These are phyloP conservation scores for Hypoxylon fuscum DNA, from an alignment of 495 filamentous ascomycete species.

Conservation along the genomic window DNA sequence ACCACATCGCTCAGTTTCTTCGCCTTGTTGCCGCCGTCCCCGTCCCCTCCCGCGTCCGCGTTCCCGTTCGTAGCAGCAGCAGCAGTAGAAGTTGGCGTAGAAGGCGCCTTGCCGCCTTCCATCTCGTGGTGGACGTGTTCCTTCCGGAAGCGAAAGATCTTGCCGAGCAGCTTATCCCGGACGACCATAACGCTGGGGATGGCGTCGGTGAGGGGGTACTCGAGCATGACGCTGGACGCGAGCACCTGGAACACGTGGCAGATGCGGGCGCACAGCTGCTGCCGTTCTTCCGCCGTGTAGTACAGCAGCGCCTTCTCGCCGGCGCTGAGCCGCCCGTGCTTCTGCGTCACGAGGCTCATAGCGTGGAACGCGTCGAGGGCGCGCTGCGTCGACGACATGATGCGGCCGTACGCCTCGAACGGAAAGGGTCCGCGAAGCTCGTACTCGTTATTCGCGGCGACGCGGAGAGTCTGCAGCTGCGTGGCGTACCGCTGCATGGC, in stretches of 20 bases:
- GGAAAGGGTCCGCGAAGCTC: constrained; percentile 87
- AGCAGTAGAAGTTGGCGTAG: constrained; percentile 1
- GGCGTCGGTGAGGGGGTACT: constrained; percentile 89
- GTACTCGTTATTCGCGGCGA: constrained; percentile 80
- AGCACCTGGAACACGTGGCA: constrained; percentile 94
- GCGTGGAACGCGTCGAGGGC: constrained; percentile 94
- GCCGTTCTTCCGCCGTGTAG: constrained; percentile 82
- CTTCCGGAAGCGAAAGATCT: constrained; percentile 85
- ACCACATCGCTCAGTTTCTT: constrained; percentile 36
- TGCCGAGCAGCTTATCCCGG: constrained; percentile 85
- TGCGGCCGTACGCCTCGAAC: constrained; percentile 68
- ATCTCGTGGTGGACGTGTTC: constrained; percentile 52
- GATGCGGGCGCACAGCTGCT: constrained; percentile 81
- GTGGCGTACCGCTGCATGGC: constrained; percentile 63
- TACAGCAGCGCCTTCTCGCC: constrained; percentile 82
- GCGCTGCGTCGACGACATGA: constrained; percentile 79
- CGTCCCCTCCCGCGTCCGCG: constrained; percentile 12
- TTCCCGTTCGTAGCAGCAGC: constrained; percentile 31
- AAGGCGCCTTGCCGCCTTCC: constrained; percentile 22
- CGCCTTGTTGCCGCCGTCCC: constrained; percentile 8
- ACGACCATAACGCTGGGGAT: constrained; percentile 82
- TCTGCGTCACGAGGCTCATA: constrained; percentile 91
- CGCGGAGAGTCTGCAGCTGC: constrained; percentile 75
- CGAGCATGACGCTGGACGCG: constrained; percentile 89
- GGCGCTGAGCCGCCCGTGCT: constrained; percentile 76